A percentile compares a stretch with the other conserved stretches of the same genome.
Evolutionary conservation across 2,329 filamentous ascomycete species (phyloP).

Genomic region (Fusarium sterilihyphosum): DNA sequence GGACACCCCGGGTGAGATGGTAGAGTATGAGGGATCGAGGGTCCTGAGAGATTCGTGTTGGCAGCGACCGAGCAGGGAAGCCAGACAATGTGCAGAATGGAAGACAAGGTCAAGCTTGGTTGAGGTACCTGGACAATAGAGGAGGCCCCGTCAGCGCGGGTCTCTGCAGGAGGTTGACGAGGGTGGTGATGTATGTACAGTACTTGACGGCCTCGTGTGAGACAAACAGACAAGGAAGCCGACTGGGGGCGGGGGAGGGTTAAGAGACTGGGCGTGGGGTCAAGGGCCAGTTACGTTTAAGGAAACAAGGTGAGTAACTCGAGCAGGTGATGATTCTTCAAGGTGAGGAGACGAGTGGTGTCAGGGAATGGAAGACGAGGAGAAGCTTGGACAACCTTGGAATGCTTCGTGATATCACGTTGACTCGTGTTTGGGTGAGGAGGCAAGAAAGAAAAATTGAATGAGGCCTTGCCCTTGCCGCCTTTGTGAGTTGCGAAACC

Average conservation of each 20-base stretch:
- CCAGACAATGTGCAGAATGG: conserved; percentile 21
- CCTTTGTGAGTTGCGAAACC: neutral
- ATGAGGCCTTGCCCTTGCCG: conserved; percentile 18
- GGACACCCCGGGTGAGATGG: conserved; percentile 32
- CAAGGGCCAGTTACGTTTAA: conserved; percentile 19
- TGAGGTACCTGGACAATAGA: conserved; percentile 9
- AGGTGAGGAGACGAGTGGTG: conserved; percentile 45
- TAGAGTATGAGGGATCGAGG: conserved; percentile 29
- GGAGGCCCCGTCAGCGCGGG: conserved; percentile 37
- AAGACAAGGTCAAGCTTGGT: neutral
- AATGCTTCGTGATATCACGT: conserved; percentile 30
- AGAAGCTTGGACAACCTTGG: neutral
- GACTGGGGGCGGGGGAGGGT: conserved; percentile 19
- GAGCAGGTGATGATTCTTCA: conserved; percentile 34
- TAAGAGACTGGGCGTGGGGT: conserved; percentile 38
- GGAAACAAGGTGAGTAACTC: conserved; percentile 41
- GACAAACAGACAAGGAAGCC: conserved; percentile 19
- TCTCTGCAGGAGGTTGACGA: conserved; percentile 26
- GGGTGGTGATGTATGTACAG: conserved; percentile 21
- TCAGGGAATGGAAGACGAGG: conserved; percentile 13
- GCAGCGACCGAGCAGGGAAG: conserved; percentile 16
- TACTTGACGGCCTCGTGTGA: conserved; percentile 25
- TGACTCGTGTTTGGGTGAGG: conserved; percentile 32
- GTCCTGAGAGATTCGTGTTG: conserved; percentile 25
- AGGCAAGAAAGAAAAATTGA: conserved; percentile 13